Evolutionary conservation across 352 stramenopile species (phyloP).

Genomic region (Albugo candida): DNA sequence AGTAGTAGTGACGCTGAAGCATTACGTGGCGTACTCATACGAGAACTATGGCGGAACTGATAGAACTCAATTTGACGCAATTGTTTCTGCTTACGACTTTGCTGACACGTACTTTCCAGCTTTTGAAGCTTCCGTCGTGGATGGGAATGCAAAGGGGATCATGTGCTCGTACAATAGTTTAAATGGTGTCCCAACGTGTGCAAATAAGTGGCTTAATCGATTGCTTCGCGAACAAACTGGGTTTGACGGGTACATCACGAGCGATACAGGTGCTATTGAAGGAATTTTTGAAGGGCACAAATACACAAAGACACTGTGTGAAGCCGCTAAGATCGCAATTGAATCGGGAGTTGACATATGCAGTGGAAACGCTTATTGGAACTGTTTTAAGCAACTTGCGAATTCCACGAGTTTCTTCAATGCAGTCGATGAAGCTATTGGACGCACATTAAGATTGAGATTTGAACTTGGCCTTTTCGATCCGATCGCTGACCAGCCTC

Average conservation of each 20-base stretch:
- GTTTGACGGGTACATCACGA: constrained; percentile 92
- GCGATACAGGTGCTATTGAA: constrained; percentile 82
- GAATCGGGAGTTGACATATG: constrained; percentile 76
- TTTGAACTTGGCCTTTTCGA: constrained; percentile 88
- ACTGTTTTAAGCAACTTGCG: constrained; percentile 45
- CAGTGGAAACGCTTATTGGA: constrained; percentile 61
- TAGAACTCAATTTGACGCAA: constrained; percentile 76
- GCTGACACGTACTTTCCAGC: constrained; percentile 82
- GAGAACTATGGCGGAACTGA: constrained; percentile 51
- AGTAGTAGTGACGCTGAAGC: constrained; percentile 83
- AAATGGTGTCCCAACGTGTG: constrained; percentile 87
- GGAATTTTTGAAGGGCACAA: constrained; percentile 62
- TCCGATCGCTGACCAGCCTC: constrained; percentile 50
- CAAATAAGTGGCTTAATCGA: constrained; percentile 58
- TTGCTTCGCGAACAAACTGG: constrained; percentile 54
- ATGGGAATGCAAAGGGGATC: constrained; percentile 61
- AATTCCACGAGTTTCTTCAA: constrained; percentile 26
- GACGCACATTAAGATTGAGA: constrained; percentile 59
- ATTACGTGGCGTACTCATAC: constrained; percentile 86
- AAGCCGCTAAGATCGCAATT: constrained; percentile 34
- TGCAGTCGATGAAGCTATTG: constrained; percentile 33
- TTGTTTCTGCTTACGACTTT: constrained; percentile 82
- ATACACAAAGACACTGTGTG: constrained; percentile 55
- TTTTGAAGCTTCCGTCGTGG: constrained; percentile 65
- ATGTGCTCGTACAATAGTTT: constrained; percentile 96